phyloP scores from a whole-genome alignment of 768 basidiomycete species.

The Leccinum uliginosum region DNA sequence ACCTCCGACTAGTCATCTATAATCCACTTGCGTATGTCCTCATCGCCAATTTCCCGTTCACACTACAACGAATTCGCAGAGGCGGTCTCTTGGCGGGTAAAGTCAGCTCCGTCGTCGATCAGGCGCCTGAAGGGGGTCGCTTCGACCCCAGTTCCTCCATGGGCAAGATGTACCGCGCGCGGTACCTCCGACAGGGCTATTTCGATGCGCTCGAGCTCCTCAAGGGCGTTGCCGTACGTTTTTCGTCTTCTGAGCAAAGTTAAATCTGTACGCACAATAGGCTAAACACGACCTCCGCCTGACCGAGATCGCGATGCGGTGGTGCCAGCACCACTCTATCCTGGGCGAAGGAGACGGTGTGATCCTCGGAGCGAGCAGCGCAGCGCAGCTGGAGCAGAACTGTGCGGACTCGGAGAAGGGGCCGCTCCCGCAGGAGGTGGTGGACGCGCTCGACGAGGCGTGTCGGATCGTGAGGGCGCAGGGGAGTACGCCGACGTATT shows the following conservation, averaged over 20 bases:
- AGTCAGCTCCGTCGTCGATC: constrained; percentile 33
- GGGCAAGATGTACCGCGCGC: constrained; percentile 43
- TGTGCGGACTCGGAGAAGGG: constrained; percentile 47
- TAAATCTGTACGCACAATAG: background rate
- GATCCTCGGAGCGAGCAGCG: constrained; percentile 47
- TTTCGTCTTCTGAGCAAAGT: background rate
- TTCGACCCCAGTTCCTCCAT: constrained; percentile 36
- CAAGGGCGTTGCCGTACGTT: constrained; percentile 37
- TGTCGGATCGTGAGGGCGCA: constrained; percentile 36
- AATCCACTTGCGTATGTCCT: constrained; percentile 47
- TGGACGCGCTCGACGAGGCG: constrained; percentile 48
- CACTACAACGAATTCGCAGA: background rate
- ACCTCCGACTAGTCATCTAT: constrained; percentile 52
- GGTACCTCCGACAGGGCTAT: constrained; percentile 41
- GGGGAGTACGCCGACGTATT: constrained; percentile 34
- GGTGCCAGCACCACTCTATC: constrained; percentile 55
- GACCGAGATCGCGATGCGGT: constrained; percentile 55
- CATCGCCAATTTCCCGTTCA: background rate
- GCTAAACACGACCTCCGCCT: constrained; percentile 43
- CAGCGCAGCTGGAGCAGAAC: constrained; percentile 41
- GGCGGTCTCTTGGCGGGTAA: constrained; percentile 39
- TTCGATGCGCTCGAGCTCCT: constrained; percentile 41
- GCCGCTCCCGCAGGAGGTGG: constrained; percentile 48
- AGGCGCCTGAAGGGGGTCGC: constrained; percentile 34
- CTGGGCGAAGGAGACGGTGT: constrained; percentile 42